phyloP scores from a whole-genome alignment of 257 asterid species.

The Sherardia arvensis region DNA sequence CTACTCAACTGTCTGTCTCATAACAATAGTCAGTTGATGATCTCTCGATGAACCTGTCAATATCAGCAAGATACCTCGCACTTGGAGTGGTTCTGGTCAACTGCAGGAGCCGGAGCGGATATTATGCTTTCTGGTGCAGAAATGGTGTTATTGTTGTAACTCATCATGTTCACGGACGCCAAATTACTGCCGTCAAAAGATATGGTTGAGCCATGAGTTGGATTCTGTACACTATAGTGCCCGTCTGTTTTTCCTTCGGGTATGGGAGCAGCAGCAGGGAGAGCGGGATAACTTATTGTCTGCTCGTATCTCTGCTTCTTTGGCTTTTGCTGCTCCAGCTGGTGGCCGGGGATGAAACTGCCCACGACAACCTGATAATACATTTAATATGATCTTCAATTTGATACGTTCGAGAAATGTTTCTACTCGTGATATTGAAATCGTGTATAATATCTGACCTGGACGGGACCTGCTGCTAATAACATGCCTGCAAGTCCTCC shows the following conservation, averaged over 20 bases:
- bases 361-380: slow-evolving; percentile 68
- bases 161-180: slow-evolving; percentile 30
- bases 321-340: slow-evolving; percentile 37
- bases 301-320: slow-evolving; percentile 57
- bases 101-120: slow-evolving; percentile 32
- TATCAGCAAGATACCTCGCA: slow-evolving; percentile 49
- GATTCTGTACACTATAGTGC: slow-evolving; percentile 28
- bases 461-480: slow-evolving; percentile 74
- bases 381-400: slow-evolving; percentile 7
- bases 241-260: slow-evolving; percentile 34
- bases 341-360: slow-evolving; percentile 49
- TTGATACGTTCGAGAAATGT: neutral
- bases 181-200: slow-evolving; percentile 43
- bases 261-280: slow-evolving; percentile 33
- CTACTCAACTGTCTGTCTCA: slow-evolving; percentile 13
- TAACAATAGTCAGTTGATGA: slow-evolving; percentile 23
- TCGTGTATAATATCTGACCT: slow-evolving; percentile 37
- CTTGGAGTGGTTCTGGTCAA: slow-evolving; percentile 36
- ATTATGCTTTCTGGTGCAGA: slow-evolving; percentile 29
- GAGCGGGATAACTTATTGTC: slow-evolving; percentile 32
- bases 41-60: slow-evolving; percentile 19
- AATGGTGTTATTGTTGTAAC: slow-evolving; percentile 28
- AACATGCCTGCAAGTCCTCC: slow-evolving; percentile 96
- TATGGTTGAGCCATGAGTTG: slow-evolving; percentile 31
- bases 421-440: neutral